Conservation (phyloP, 169 alveolate species). For the Cryptosporidium tyzzeri region DNA sequence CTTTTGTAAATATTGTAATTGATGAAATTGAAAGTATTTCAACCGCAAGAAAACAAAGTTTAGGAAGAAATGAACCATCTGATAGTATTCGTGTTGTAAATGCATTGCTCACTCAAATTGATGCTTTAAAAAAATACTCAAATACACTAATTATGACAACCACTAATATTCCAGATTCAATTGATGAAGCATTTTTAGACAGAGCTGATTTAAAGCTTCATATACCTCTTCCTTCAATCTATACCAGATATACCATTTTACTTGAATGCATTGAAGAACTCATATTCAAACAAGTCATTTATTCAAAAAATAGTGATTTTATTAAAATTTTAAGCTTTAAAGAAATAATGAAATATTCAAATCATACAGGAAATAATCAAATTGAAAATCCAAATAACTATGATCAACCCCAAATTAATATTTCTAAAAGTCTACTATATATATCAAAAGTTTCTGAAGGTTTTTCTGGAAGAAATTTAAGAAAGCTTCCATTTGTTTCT, state of each 20-base stretch:
- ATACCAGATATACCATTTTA: constrained; percentile 82
- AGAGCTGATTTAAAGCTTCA: constrained; percentile 84
- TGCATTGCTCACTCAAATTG: constrained; percentile 85
- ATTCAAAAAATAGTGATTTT: neutral
- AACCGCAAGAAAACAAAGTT: constrained; percentile 81
- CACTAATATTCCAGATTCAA: constrained; percentile 83
- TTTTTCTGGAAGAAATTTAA: constrained; percentile 83
- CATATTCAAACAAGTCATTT: constrained; percentile 34
- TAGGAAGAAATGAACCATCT: constrained; percentile 85
- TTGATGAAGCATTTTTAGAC: constrained; percentile 86
- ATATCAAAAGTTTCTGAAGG: constrained; percentile 78
- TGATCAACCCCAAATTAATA: neutral
- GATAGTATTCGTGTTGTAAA: constrained; percentile 86
- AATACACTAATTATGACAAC: constrained; percentile 84
- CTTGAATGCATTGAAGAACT: constrained; percentile 78
- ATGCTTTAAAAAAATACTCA: constrained; percentile 79
- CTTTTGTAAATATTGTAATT: constrained; percentile 80
- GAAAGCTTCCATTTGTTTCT: constrained; percentile 86
- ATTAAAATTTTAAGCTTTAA: constrained; percentile 25
- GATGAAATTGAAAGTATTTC: constrained; percentile 87
- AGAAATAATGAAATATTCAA: constrained; percentile 12
- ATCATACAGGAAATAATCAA: neutral
- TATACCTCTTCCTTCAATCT: constrained; percentile 82
- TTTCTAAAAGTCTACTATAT: constrained; percentile 59
- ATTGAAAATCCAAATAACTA: neutral